Percentiles rank a stretch among this genome's conserved stretches.
Evolutionary conservation across 495 filamentous ascomycete genomes (phyloP).

Genomic region (Xylaria grammica): DNA sequence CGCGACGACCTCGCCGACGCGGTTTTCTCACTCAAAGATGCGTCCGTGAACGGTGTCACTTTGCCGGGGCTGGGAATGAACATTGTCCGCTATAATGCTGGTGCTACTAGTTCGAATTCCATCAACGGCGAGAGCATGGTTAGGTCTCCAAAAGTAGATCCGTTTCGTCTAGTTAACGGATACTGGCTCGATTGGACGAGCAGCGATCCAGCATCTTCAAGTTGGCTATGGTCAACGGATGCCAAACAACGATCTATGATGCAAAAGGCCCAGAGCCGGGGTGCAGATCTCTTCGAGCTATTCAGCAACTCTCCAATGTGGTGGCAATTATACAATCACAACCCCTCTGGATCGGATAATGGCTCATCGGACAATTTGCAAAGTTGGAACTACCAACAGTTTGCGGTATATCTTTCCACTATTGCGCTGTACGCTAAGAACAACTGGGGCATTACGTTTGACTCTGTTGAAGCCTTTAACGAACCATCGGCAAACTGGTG

Average conservation of each 20-base stretch:
- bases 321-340: constrained; percentile 49
- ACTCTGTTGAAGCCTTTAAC: constrained; percentile 45
- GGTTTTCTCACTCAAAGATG: constrained; percentile 39
- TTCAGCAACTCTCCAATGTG: constrained; percentile 50
- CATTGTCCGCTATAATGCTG: constrained; percentile 47
- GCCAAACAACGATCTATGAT: constrained; percentile 41
- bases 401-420: constrained; percentile 46
- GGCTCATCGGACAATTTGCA: constrained; percentile 42
- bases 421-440: constrained; percentile 43
- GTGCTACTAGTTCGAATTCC: constrained; percentile 41
- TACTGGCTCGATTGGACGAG: constrained; percentile 44
- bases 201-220: constrained; percentile 30
- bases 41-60: constrained; percentile 27
- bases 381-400: constrained; percentile 42
- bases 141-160: constrained; percentile 40
- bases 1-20: constrained; percentile 42
- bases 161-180: constrained; percentile 43
- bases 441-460: constrained; percentile 41
- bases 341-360: constrained; percentile 40
- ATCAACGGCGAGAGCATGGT: constrained; percentile 41
- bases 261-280: constrained; percentile 36
- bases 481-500: constrained; percentile 45
- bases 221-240: constrained; percentile 43
- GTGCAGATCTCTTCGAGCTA: constrained; percentile 43
- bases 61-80: constrained; percentile 46